Conservation (phyloP, 768 basidiomycete genomes). For the Polyporus arcularius region DNA sequence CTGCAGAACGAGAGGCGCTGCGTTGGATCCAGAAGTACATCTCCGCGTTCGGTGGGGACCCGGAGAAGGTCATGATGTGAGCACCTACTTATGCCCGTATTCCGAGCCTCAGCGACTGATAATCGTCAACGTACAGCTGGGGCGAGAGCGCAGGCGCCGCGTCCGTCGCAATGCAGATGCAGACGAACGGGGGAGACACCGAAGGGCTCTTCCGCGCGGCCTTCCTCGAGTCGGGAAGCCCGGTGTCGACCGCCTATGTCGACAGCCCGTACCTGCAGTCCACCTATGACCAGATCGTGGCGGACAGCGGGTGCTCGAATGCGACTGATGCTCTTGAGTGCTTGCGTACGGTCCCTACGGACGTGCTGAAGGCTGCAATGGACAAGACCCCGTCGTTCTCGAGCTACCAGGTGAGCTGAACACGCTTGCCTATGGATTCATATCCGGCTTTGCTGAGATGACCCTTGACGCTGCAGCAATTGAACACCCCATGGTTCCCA, state of each 20-base stretch:
- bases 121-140: conserved; percentile 23
- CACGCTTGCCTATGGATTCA: neutral
- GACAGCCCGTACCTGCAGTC: conserved; percentile 27
- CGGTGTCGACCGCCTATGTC: conserved; percentile 6
- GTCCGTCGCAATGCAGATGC: conserved; percentile 31
- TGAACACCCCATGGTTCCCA: conserved; percentile 50
- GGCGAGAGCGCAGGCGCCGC: conserved; percentile 43
- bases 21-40: conserved; percentile 47
- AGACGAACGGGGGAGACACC: conserved; percentile 25
- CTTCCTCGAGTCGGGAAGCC: conserved; percentile 39
- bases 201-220: conserved; percentile 27
- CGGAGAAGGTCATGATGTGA: conserved; percentile 43
- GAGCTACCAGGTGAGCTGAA: conserved; percentile 33
- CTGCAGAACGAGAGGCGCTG: conserved; percentile 39
- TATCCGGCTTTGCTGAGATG: neutral
- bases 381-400: conserved; percentile 34
- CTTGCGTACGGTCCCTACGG: conserved; percentile 39
- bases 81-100: neutral
- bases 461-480: conserved; percentile 32
- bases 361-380: conserved; percentile 32
- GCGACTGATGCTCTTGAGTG: conserved; percentile 41
- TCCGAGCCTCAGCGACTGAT: neutral
- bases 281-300: conserved; percentile 42
- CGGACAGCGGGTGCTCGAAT: conserved; percentile 36
- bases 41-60: conserved; percentile 44